These are phyloP conservation scores for Capsicum baccatum DNA, from an alignment of 257 asterid species.

Conservation along the genomic window DNA sequence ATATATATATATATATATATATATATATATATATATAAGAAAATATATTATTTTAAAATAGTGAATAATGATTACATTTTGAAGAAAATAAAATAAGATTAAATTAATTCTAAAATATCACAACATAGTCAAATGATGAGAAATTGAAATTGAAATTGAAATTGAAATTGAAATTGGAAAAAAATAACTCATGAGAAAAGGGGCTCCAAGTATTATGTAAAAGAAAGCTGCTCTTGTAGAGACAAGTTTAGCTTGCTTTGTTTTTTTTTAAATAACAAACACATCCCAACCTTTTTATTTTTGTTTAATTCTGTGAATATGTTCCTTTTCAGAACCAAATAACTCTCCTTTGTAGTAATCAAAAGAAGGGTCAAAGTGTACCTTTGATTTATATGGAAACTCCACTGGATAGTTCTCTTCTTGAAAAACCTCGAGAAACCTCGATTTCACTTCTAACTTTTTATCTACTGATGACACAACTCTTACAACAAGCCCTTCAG, in stretches of 20 bases:
- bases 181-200: background rate
- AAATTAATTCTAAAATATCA: background rate
- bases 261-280: slow-evolving; percentile 11
- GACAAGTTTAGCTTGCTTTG: slow-evolving; percentile 14
- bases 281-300: background rate
- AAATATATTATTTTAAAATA: background rate
- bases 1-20: background rate
- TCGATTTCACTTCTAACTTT: slow-evolving; percentile 91
- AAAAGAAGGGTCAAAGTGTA: slow-evolving; percentile 29
- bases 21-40: background rate
- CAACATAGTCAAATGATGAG: background rate
- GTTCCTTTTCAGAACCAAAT: background rate
- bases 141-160: background rate
- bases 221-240: background rate
- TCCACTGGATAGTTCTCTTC: slow-evolving; percentile 88
- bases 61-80: background rate
- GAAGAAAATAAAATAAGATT: slow-evolving; percentile 18
- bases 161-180: background rate
- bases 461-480: slow-evolving; percentile 98
- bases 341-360: slow-evolving; percentile 5
- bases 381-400: slow-evolving; percentile 94
- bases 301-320: slow-evolving; percentile 5
- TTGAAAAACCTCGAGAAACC: slow-evolving; percentile 86
- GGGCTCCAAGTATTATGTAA: background rate
- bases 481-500: slow-evolving; percentile 93